Percentiles rank a stretch among this genome's conserved stretches.
Evolutionary conservation across 1,284 basidiomycete species (phyloP).

Genomic region (Trichosporon ovoides): DNA sequence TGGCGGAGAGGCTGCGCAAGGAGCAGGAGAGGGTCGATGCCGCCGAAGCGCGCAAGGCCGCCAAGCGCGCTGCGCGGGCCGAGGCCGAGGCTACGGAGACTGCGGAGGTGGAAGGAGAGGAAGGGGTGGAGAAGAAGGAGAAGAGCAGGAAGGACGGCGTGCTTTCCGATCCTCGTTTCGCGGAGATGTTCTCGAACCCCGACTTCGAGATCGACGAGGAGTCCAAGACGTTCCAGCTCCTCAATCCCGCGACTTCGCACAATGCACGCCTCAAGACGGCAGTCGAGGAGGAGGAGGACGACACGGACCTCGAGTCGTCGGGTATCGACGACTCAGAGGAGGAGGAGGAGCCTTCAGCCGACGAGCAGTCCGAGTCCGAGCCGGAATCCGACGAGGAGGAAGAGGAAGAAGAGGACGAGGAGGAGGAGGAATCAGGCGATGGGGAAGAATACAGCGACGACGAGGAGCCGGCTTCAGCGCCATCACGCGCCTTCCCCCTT

Average conservation of each 20-base stretch:
- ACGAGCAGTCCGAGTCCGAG: slow-evolving; percentile 31
- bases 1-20: slow-evolving; percentile 77
- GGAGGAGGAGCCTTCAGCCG: slow-evolving; percentile 38
- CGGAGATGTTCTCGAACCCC: slow-evolving; percentile 86
- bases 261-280: slow-evolving; percentile 59
- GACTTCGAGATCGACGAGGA: slow-evolving; percentile 88
- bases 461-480: slow-evolving; percentile 36
- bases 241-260: slow-evolving; percentile 75
- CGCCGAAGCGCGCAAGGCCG: slow-evolving; percentile 59
- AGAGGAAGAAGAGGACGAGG: slow-evolving; percentile 50
- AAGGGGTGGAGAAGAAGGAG: slow-evolving; percentile 42
- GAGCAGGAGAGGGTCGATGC: slow-evolving; percentile 66
- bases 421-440: slow-evolving; percentile 53
- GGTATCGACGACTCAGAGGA: slow-evolving; percentile 54
- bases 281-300: slow-evolving; percentile 82
- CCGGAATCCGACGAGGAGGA: slow-evolving; percentile 33
- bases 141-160: slow-evolving; percentile 54
- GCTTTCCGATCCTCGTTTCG: slow-evolving; percentile 83
- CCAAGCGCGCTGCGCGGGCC: slow-evolving; percentile 24
- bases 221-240: slow-evolving; percentile 77
- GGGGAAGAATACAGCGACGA: slow-evolving; percentile 54
- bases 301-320: slow-evolving; percentile 67
- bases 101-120: slow-evolving; percentile 27
- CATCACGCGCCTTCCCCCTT: slow-evolving; percentile 22
- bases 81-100: slow-evolving; percentile 46